Evolutionary conservation across 768 basidiomycete species (phyloP), one percentile per base, ranked within the genome.

Genomic region (Boletus speciosus): DNA sequence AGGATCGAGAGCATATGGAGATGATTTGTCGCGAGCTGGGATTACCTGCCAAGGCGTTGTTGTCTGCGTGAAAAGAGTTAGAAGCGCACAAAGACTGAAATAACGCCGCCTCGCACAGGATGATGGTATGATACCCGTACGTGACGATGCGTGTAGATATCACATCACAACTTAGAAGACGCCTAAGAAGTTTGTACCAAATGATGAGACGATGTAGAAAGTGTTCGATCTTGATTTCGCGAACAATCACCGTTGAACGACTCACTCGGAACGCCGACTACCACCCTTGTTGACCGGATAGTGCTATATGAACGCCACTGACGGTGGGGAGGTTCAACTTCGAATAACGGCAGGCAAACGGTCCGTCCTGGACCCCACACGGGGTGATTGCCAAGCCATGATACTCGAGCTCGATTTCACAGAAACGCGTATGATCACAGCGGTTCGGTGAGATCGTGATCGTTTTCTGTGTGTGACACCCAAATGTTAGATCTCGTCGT

Each of bases 21-120:
- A 39, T n/a, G 25, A 68, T 70, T 37, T 66, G 62, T 47, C 61
- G 58, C 15, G 56, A 68, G 19, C 60, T 72, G 27, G 69, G 68
- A 7, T 55, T 70, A 27, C 70, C 70, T 14, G 19, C 37, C 14
- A 60, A 52, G 19, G 68, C 66, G 5, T n/a, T 71, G 21, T 14
- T 62, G 25, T 56, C 61, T 25, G 60, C 51, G 10, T 66, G 31
- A 32, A 32, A 32, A 4, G 31, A 21, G 10, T 11, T 12, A 29
- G n/a, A 25, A 31, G 39, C 10, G 19, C 4, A 27, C 10, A 23
- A 6, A 1, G 40, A 38, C 14, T 2, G 9, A 23, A 21, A 10
- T 16, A 21, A 32, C 10, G 7, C 12, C 14, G 14, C 21, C 23
- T 15, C 2, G 15, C 9, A 8, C 25, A 27, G 41, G 41, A 16